Conservation (phyloP, 2,329 filamentous ascomycete species). For the Talaromyces sp. region DNA sequence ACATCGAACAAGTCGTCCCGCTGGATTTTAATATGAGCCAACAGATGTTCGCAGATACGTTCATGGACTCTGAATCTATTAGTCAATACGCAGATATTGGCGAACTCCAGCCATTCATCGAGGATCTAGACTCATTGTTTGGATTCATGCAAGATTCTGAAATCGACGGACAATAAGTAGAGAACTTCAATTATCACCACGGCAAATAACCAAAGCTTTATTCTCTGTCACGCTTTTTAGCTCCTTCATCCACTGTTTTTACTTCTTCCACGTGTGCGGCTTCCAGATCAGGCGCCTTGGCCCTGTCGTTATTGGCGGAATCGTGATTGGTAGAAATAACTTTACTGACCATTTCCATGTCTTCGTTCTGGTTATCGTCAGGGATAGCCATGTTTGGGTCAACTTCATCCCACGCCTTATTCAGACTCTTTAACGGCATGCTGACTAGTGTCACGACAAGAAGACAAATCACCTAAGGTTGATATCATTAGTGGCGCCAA, state of each 20-base stretch:
- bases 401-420: slow-evolving; percentile 1
- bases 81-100: neutral
- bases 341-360: neutral
- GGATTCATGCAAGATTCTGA: slow-evolving; percentile 4
- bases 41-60: slow-evolving; percentile 1
- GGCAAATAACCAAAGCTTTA: no score
- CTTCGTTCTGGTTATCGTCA: neutral
- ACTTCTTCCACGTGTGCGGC: neutral
- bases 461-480: neutral
- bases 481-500: neutral
- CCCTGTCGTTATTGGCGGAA: neutral
- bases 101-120: slow-evolving; percentile 4
- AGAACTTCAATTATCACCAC: neutral
- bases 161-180: neutral
- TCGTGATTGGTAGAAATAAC: neutral
- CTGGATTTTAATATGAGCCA: neutral
- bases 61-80: neutral
- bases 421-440: slow-evolving; percentile 3
- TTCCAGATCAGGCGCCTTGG: neutral
- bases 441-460: neutral
- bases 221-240: neutral
- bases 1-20: neutral
- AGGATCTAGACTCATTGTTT: slow-evolving; percentile 1
- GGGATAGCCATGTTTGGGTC: slow-evolving; percentile 1
- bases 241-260: neutral